These are phyloP conservation scores for Odontarrhena argentea DNA, from an alignment of 345 rosid species.

Conservation along the genomic window DNA sequence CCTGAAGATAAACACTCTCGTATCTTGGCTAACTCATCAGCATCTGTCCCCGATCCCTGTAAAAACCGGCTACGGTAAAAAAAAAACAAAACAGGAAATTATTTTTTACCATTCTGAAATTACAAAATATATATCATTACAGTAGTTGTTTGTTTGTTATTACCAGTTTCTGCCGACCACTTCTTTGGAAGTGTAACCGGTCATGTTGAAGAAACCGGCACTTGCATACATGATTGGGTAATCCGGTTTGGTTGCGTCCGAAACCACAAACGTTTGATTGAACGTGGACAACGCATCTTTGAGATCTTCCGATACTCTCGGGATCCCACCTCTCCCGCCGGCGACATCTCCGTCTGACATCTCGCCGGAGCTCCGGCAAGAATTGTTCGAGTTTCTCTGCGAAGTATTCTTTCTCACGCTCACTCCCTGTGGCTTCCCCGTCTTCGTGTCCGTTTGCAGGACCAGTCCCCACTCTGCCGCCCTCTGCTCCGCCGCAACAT, in stretches of 20 bases:
- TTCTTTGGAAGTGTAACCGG: slow-evolving; percentile 90
- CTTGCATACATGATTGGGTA: slow-evolving; percentile 91
- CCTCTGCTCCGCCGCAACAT: slow-evolving; percentile 69
- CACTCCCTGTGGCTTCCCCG: slow-evolving; percentile 87
- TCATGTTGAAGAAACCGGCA: slow-evolving; percentile 97
- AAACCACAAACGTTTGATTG: slow-evolving; percentile 93
- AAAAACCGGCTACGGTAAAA: slow-evolving; percentile 68
- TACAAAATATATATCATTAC: too few relatives aligned
- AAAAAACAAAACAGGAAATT: not conserved
- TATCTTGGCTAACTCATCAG: slow-evolving; percentile 77
- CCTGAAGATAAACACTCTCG: slow-evolving; percentile 67
- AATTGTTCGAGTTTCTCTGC: slow-evolving; percentile 64
- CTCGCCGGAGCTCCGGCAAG: slow-evolving; percentile 77
- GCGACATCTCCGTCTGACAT: slow-evolving; percentile 52
- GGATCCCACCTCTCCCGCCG: slow-evolving; percentile 54
- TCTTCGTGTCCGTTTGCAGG: slow-evolving; percentile 69
- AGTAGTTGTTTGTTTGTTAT: too few relatives aligned
- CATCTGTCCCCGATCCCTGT: slow-evolving; percentile 92
- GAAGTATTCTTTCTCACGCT: slow-evolving; percentile 54
- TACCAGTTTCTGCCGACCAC: slow-evolving; percentile 95
- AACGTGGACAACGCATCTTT: slow-evolving; percentile 82
- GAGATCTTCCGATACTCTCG: slow-evolving; percentile 76
- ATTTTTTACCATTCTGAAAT: too few relatives aligned
- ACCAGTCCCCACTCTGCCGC: slow-evolving; percentile 99
- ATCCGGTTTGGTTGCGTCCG: slow-evolving; percentile 94